Base-by-base conservation (phyloP, 768 basidiomycete species). In the Daedaleopsis nitida region DNA sequence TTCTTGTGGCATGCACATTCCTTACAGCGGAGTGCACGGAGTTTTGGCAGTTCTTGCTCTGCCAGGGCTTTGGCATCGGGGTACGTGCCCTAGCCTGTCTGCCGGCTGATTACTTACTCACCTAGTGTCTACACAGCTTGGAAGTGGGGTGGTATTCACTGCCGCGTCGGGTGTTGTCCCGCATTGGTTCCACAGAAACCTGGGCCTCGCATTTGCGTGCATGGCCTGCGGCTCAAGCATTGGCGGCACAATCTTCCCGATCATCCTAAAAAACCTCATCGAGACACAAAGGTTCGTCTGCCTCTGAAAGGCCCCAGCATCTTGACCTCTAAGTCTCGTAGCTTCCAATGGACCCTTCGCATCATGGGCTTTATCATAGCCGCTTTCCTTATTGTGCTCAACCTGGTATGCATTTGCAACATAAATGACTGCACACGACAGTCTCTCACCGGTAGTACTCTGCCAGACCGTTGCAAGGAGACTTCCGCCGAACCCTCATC, bases 11-110 rank as follows among this genome's bases (percentile, higher is more conserved):
- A 0, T 78, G 82, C 35, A 87, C 86, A 0, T 84, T 92, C 66
- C 76, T 92, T 17, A 76, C 81, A 9, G 88, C 87, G 0, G 77
- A 92, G 75, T 92, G 91, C 68, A 87, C 75, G 12, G 62, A 80
- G 59, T 92, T 86, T 66, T 92, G 91, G 91, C 88, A 92, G 7
- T 88, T 92, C 65, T 66, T 92, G 27, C 78, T 92, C 0, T 90
- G 83, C 61, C 91, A 92, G 70, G 91, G 91, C 0, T 65, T 92
- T 43, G 81, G 80, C 0, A 73, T 85, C 13, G 91, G 91, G 24
- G 85, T 89, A 59, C 19, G 14, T 50, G 1, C 13, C 7, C 55
- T 23, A 35, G 34, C 53, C 42, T 6, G 3, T n/a, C 24, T 23
- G 5, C 47, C 7, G 10, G 3, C 14, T 23, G 19, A 21, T 21